Percentiles rank a stretch among this genome's conserved stretches.
Conservation (phyloP, 1,284 basidiomycete species). For the Pascua sp. region DNA sequence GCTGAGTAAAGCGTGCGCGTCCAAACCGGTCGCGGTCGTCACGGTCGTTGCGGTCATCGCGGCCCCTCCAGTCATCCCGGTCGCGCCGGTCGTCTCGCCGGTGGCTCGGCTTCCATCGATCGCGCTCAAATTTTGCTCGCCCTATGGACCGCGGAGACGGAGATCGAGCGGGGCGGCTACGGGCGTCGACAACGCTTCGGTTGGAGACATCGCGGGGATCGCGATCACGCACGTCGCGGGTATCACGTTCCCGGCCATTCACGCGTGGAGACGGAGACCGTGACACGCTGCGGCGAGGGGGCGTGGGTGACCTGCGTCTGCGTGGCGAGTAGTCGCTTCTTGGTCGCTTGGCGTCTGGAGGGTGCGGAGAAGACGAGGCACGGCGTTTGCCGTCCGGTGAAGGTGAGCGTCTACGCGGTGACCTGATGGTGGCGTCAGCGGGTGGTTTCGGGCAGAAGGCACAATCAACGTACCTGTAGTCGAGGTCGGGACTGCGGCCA, state of each 20-base stretch:
- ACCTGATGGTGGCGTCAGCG: neutral
- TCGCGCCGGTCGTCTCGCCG: neutral
- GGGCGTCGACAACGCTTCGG: neutral
- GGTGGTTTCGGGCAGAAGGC: neutral
- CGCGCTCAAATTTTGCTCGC: neutral
- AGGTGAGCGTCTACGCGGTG: slow-evolving; percentile 7
- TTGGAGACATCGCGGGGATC: too few species aligned
- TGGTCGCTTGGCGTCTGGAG: slow-evolving; percentile 10
- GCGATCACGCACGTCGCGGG: neutral
- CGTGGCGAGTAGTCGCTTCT: slow-evolving; percentile 6
- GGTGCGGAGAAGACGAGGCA: slow-evolving; percentile 1
- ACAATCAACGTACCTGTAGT: too few species aligned
- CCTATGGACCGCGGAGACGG: neutral
- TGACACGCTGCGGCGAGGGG: neutral
- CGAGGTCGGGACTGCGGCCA: too few species aligned
- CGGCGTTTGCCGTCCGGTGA: slow-evolving; percentile 8
- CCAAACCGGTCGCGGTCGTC: slow-evolving; percentile 1
- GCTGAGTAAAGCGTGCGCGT: neutral
- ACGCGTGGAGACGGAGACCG: slow-evolving; percentile 2
- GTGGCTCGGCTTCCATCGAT: slow-evolving; percentile 2
- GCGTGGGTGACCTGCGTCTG: slow-evolving; percentile 1
- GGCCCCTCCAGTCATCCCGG: neutral
- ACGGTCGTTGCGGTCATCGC: slow-evolving; percentile 7
- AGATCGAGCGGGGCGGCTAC: neutral
- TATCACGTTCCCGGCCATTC: neutral